A percentile compares a stretch with the other conserved stretches of the same genome.
These are phyloP conservation scores for Setaria italica DNA, from an alignment of 202 grass and related monocot genomes.

Conservation along the genomic window DNA sequence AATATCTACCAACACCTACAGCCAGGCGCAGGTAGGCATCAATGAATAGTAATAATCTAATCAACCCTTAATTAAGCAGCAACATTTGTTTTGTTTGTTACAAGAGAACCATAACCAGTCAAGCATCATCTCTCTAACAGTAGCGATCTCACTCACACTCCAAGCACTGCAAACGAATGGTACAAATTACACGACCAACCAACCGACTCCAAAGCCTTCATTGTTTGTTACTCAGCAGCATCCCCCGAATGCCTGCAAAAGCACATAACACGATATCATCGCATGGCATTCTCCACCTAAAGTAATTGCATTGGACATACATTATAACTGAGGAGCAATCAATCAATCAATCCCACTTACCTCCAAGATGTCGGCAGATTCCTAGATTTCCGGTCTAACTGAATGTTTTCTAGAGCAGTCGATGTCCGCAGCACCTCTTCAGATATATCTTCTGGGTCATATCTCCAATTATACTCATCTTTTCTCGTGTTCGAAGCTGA, in stretches of 20 bases:
- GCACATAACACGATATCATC: background rate
- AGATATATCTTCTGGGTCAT: conserved; percentile 78
- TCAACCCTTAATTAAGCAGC: background rate
- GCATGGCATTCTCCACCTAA: background rate
- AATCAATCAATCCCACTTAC: conserved; percentile 19
- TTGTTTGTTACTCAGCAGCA: conserved; percentile 32
- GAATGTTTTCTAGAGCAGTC: conserved; percentile 78
- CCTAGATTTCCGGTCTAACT: conserved; percentile 83
- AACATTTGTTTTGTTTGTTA: conserved; percentile 6
- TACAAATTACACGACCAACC: background rate
- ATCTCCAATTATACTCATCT: conserved; percentile 95
- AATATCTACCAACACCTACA: too few relatives aligned
- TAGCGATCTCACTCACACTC: background rate
- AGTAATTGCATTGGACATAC: background rate
- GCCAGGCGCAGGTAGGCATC: background rate
- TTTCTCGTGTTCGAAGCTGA: conserved; percentile 70
- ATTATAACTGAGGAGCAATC: background rate
- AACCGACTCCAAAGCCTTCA: background rate
- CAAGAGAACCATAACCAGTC: background rate
- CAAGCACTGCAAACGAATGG: conserved; percentile 11
- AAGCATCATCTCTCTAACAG: background rate
- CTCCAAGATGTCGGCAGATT: conserved; percentile 89
- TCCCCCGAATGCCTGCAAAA: conserved; percentile 57
- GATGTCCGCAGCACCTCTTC: conserved; percentile 85
- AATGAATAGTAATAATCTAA: background rate